Base-by-base conservation (phyloP, 1,139 yeast species). In the Suhomyces guaymorum region DNA sequence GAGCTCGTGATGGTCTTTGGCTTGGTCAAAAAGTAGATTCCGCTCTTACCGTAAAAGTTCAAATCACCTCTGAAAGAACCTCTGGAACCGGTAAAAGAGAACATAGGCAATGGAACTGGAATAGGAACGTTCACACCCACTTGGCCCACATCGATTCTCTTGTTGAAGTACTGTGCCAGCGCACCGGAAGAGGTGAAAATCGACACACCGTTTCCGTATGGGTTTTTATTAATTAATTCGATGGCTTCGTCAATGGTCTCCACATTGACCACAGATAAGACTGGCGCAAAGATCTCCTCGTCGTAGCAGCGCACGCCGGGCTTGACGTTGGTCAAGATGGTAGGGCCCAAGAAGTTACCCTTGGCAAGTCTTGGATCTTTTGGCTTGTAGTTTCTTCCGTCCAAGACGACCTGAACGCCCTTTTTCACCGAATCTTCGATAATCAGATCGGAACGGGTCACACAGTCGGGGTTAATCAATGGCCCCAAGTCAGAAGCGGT, bases 71-170 rank as follows among this genome's bases (percentile, higher is more conserved):
- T 68, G 74, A 82, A 82, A 2, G 88, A 80, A 22, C 81, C 86
- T 64, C 82, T 82, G 57, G 79, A 80, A 22, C 92, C 92, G 16
- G 90, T 83, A 66, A 83, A 83, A 5, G 88, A 80, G 58, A 83
- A 83, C 86, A 82, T 80, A 43, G 92, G 90, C 55, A 83, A 66
- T 39, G 90, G 90, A 14, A 83, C 92, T n/a, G 90, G 92, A 46
- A 83, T 83, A 17, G 92, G 90, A 31, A 83, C 88, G 50, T 83
- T 83, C 51, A 83, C 73, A 42, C 92, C 92, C 38, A 83, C 85
- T 61, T 83, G 90, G 17, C 92, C 92, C 41, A 82, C 79, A 41
- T 81, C 85, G 42, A 82, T 77, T 49, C 78, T 74, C 63, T 77
- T 80, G 54, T 76, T 80, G 69, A 82, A 83, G 56, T 78, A 78